These are phyloP conservation scores for Aspergillus ruber DNA, from an alignment of 2,329 filamentous ascomycete species.

Conservation along the genomic window DNA sequence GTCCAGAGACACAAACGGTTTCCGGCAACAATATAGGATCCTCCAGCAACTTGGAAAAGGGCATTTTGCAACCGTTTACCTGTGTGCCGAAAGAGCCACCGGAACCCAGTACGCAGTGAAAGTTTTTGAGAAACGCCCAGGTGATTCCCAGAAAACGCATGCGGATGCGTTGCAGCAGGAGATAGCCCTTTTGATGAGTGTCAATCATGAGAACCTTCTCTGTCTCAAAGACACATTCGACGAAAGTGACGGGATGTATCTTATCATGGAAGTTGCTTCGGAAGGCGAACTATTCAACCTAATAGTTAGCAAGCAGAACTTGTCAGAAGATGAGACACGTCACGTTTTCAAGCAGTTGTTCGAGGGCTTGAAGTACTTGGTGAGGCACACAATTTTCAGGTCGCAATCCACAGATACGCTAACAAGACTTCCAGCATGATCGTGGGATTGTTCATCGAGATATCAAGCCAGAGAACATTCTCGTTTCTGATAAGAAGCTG, in stretches of 20 bases:
- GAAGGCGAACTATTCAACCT: constrained; percentile 95
- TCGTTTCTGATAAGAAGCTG: constrained; percentile 77
- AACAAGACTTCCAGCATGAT: constrained; percentile 62
- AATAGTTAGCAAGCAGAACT: constrained; percentile 84
- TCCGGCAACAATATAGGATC: constrained; percentile 79
- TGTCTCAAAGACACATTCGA: constrained; percentile 95
- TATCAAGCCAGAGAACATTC: constrained; percentile 95
- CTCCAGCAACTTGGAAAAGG: constrained; percentile 85
- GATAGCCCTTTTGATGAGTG: constrained; percentile 93
- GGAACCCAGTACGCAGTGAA: constrained; percentile 87
- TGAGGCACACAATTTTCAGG: constrained; percentile 43
- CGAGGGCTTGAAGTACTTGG: constrained; percentile 89
- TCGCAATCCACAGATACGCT: neutral
- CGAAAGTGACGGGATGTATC: constrained; percentile 80
- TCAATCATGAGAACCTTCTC: constrained; percentile 86
- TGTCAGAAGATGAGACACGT: constrained; percentile 75
- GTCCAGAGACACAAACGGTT: constrained; percentile 65
- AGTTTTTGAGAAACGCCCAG: constrained; percentile 79
- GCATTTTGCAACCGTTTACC: constrained; percentile 88
- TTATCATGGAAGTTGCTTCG: constrained; percentile 82
- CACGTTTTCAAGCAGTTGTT: constrained; percentile 89
- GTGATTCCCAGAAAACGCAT: constrained; percentile 76
- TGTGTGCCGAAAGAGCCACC: constrained; percentile 78
- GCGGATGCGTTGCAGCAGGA: constrained; percentile 87
- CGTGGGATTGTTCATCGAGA: constrained; percentile 96